Evolutionary conservation across 176 grass and related monocot species (phyloP), one percentile per base, ranked within the genome.

Genomic region (Microstegium vimineum): DNA sequence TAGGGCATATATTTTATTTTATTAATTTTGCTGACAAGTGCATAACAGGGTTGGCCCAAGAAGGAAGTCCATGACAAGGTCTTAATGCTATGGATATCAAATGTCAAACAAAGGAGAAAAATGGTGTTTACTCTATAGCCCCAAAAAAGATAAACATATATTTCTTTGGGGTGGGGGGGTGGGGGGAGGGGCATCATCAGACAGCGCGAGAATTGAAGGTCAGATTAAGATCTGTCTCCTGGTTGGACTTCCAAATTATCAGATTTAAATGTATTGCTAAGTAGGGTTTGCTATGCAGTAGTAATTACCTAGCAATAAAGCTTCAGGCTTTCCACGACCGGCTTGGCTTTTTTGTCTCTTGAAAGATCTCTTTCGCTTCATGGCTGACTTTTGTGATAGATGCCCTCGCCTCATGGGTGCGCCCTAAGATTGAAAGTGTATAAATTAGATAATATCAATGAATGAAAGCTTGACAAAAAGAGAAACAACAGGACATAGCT

Each of bases 331-430:
- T 49, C 65, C 47, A 71, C 89, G 87, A 46, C 84, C 81, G 69
- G 75, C 15, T 83, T 93, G 90, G 69, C 76, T 93, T 72, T 87
- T 90, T 69, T 91, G 90, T 75, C 90, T 88, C 82, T 99, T 99
- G 46, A 91, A 88, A 54, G 93, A 93, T 88, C 93, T 93, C 67
- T 83, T 97, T 81, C 87, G 93, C 64, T 90, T 93, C 22, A 95
- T 71, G 84, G 88, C 80, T 76, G 92, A 69, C 63, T 85, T 95
- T 47, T 89, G 92, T 42, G 77, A 54, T 25, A 87, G 86, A 61
- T 84, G 84, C 25, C 76, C 87, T 74, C 67, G 83, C 69, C 86
- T 89, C 10, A 79, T 26, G 0, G 82, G 71, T 65, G 51, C 87
- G 38, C 77, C 89, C 93, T 98, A 72, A 69, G 41, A 22, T 45